Percentiles rank a stretch among this genome's conserved stretches.
These are phyloP conservation scores for Olyra latifolia DNA, from an alignment of 176 grass and related monocot species.

Conservation along the genomic window DNA sequence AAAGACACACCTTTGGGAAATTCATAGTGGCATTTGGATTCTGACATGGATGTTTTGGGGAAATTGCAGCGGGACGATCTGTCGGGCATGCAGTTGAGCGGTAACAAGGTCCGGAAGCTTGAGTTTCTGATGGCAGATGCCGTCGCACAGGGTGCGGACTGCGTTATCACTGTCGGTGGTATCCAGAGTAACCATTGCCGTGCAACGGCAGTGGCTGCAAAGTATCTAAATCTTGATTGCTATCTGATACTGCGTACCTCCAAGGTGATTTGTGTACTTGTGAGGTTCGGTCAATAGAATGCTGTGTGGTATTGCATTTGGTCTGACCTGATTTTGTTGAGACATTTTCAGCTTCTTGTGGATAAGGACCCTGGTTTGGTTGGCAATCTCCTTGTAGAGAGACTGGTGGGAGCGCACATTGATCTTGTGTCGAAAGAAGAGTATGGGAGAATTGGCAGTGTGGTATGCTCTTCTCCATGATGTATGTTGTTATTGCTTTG, in stretches of 20 bases:
- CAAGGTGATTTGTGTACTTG: slow-evolving; percentile 46
- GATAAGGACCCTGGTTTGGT: slow-evolving; percentile 87
- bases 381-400: slow-evolving; percentile 91
- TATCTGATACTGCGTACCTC: slow-evolving; percentile 89
- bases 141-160: slow-evolving; percentile 53
- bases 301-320: not conserved
- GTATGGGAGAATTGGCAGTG: slow-evolving; percentile 83
- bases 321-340: slow-evolving; percentile 32
- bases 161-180: slow-evolving; percentile 86
- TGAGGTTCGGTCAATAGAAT: not conserved
- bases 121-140: slow-evolving; percentile 91
- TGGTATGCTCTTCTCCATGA: slow-evolving; percentile 48
- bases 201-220: slow-evolving; percentile 80
- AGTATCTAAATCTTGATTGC: slow-evolving; percentile 90
- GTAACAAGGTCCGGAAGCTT: slow-evolving; percentile 94
- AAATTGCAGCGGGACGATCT: slow-evolving; percentile 76
- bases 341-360: slow-evolving; percentile 64
- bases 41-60: slow-evolving; percentile 15
- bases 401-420: slow-evolving; percentile 82
- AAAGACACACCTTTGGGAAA: not conserved
- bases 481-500: not conserved
- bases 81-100: slow-evolving; percentile 95
- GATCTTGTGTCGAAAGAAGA: slow-evolving; percentile 96
- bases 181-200: slow-evolving; percentile 97
- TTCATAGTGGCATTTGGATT: slow-evolving; percentile 9